These are phyloP conservation scores for Sporothrix variecibatus DNA, from an alignment of 2,329 filamentous ascomycete genomes.

Conservation along the genomic window DNA sequence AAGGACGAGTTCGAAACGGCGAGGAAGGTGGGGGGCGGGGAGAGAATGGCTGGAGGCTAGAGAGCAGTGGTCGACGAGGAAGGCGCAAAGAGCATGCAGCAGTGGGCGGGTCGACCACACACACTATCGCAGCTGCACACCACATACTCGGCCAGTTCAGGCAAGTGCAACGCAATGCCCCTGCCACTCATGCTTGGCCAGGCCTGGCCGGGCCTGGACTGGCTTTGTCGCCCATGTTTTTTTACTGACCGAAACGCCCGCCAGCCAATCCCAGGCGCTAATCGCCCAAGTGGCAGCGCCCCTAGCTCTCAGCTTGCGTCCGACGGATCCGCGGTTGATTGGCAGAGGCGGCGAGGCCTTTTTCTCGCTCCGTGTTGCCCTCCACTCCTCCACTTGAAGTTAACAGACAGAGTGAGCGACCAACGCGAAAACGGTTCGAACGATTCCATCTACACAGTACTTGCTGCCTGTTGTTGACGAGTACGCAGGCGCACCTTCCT, in stretches of 20 bases:
- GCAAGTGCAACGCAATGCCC: constrained; percentile 17
- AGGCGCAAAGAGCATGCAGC: constrained; percentile 25
- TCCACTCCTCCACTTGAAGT: neutral
- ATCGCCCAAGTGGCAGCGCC: constrained; percentile 21
- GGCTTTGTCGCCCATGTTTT: neutral
- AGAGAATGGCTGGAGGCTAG: neutral
- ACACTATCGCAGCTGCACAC: constrained; percentile 1
- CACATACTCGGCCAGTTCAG: constrained; percentile 4
- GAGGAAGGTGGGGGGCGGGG: constrained; percentile 20
- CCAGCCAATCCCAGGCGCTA: constrained; percentile 27
- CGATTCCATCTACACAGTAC: neutral
- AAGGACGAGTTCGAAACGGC: neutral
- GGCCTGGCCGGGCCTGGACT: constrained; percentile 9
- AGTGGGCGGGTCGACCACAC: neutral
- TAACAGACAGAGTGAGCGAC: neutral
- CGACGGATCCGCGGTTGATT: constrained; percentile 28
- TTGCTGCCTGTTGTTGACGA: neutral
- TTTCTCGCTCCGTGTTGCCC: constrained; percentile 2
- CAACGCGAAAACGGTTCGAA: neutral
- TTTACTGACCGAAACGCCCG: constrained; percentile 12
- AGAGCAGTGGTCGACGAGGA: constrained; percentile 20
- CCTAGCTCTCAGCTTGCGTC: constrained; percentile 24
- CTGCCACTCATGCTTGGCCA: constrained; percentile 8
- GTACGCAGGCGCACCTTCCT: neutral
- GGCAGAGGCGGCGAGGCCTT: constrained; percentile 15